A percentile compares a stretch with the other conserved stretches of the same genome.
These are phyloP conservation scores for Aspergillus novofumigatus DNA, from an alignment of 2,329 filamentous ascomycete species.

Conservation along the genomic window DNA sequence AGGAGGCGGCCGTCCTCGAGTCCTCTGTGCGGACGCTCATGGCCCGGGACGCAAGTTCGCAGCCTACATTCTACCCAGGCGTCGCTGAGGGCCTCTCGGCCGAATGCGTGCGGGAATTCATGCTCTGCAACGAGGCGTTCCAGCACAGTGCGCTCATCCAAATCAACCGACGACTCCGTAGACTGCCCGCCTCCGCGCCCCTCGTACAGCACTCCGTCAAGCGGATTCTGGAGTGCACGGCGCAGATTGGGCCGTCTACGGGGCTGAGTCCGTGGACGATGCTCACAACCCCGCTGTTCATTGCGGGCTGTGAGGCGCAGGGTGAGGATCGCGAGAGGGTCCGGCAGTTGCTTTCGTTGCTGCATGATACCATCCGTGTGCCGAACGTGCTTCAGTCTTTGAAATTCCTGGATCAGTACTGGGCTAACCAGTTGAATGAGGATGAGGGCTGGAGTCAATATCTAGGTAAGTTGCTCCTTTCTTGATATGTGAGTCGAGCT, in stretches of 20 bases:
- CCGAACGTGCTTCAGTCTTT: slow-evolving; percentile 41
- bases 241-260: slow-evolving; percentile 34
- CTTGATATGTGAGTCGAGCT: not conserved
- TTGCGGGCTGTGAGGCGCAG: slow-evolving; percentile 40
- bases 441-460: slow-evolving; percentile 38
- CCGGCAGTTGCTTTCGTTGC: slow-evolving; percentile 26
- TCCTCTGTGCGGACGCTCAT: slow-evolving; percentile 32
- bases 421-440: slow-evolving; percentile 28
- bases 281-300: slow-evolving; percentile 42
- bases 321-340: slow-evolving; percentile 34
- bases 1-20: slow-evolving; percentile 32
- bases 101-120: slow-evolving; percentile 33
- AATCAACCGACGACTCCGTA: slow-evolving; percentile 37
- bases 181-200: slow-evolving; percentile 25
- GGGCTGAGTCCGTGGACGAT: slow-evolving; percentile 41
- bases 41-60: slow-evolving; percentile 24
- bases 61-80: slow-evolving; percentile 34
- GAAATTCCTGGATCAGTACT: slow-evolving; percentile 39
- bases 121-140: slow-evolving; percentile 41
- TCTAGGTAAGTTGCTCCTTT: slow-evolving; percentile 26
- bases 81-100: slow-evolving; percentile 30
- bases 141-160: slow-evolving; percentile 43
- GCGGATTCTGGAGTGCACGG: slow-evolving; percentile 38
- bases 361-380: slow-evolving; percentile 39
- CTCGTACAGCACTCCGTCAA: slow-evolving; percentile 34